phyloP scores from a whole-genome alignment of 805 yeast species.

The Ogataea philodendri region DNA sequence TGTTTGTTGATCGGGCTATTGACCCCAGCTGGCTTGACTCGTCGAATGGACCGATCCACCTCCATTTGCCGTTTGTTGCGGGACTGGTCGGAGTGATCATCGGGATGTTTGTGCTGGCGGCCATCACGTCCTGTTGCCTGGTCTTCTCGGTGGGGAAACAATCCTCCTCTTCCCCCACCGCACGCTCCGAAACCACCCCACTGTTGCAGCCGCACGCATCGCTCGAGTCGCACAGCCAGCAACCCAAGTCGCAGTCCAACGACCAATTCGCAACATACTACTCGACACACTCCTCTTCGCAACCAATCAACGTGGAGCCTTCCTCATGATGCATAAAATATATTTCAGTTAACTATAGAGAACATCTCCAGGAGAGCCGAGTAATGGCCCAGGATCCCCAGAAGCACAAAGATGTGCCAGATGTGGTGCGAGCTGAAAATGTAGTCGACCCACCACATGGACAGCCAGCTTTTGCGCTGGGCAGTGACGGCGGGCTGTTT shows the following conservation, averaged over 20 bases:
- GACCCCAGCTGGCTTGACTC: slow-evolving; percentile 58
- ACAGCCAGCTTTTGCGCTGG: slow-evolving; percentile 39
- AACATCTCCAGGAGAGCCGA: slow-evolving; percentile 73
- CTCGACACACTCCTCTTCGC: slow-evolving; percentile 30
- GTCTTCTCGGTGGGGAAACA: slow-evolving; percentile 33
- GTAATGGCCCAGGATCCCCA: slow-evolving; percentile 90
- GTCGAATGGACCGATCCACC: slow-evolving; percentile 43
- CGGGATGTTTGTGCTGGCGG: slow-evolving; percentile 48
- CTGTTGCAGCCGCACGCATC: slow-evolving; percentile 7
- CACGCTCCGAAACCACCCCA: slow-evolving; percentile 18
- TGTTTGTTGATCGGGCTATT: slow-evolving; percentile 66
- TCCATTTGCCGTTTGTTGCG: slow-evolving; percentile 67
- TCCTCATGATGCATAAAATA: slow-evolving; percentile 5
- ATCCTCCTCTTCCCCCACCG: neutral
- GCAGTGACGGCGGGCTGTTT: slow-evolving; percentile 38
- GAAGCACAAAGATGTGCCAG: slow-evolving; percentile 90
- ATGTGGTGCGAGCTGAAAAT: slow-evolving; percentile 77
- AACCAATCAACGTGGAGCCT: slow-evolving; percentile 25
- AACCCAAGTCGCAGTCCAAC: neutral
- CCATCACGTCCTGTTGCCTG: slow-evolving; percentile 37
- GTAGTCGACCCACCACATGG: slow-evolving; percentile 86
- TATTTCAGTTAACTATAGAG: slow-evolving; percentile 5
- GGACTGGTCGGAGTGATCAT: slow-evolving; percentile 63
- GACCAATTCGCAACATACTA: slow-evolving; percentile 18
- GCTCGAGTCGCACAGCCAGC: neutral